Conservation (phyloP, 768 basidiomycete species). For the Flagelloscypha sp. region DNA sequence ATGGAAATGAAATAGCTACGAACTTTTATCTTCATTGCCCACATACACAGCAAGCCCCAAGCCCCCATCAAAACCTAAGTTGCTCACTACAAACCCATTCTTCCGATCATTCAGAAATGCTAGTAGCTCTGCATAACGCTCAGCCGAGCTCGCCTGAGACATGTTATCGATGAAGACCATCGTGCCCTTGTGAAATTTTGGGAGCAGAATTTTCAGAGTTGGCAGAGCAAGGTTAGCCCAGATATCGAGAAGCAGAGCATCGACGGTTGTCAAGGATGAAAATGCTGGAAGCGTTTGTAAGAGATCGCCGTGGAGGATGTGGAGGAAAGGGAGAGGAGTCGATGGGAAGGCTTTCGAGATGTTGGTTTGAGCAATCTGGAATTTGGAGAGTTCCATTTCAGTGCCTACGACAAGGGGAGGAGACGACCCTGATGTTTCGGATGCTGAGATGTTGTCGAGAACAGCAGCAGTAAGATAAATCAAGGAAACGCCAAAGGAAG, state of each 20-base stretch:
- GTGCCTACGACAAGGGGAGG: conserved; percentile 8
- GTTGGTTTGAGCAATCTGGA: conserved; percentile 2
- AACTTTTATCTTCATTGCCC: too few species aligned
- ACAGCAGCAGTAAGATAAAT: conserved; percentile 6
- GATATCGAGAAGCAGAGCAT: conserved; percentile 8
- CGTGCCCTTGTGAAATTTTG: too few species aligned
- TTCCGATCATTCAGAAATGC: too few species aligned
- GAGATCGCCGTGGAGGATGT: conserved; percentile 6
- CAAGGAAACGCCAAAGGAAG: conserved; percentile 6
- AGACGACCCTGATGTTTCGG: neutral
- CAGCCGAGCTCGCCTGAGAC: too few species aligned
- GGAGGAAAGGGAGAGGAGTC: neutral
- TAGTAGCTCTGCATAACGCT: too few species aligned
- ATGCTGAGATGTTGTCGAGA: conserved; percentile 1
- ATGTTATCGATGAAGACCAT: too few species aligned
- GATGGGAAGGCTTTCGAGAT: conserved; percentile 1
- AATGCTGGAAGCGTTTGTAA: conserved; percentile 1
- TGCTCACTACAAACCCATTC: too few species aligned
- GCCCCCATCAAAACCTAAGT: too few species aligned
- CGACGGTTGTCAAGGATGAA: neutral
- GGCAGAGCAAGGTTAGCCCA: conserved; percentile 8
- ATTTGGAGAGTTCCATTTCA: conserved; percentile 7
- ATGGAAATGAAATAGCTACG: too few species aligned
- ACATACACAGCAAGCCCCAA: too few species aligned
- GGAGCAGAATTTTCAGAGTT: conserved; percentile 5